Evolutionary conservation across 495 filamentous ascomycete species (phyloP), one percentile per base, ranked within the genome.

Genomic region (Hypoxylon intermedium): DNA sequence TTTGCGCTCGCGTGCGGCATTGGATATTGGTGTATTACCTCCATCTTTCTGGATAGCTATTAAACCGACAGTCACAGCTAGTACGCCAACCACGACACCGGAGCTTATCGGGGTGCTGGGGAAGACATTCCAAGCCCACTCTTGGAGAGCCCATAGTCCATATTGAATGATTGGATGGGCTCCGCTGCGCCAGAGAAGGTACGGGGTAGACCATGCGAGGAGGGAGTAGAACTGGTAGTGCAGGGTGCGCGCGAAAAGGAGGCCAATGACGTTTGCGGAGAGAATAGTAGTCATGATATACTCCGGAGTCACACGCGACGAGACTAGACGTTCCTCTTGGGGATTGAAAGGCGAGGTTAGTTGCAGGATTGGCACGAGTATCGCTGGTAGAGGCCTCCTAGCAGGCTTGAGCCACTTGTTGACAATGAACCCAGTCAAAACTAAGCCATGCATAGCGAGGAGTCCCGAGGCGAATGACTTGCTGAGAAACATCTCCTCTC

Each of bases 221-320:
- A 93, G 97, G 44, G 90, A 83, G 77, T 93, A 98, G 78, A 98
- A 98, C 69, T 98, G 94, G 74, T 97, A 98, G 77, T 98, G 94
- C 49, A 98, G 79, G 18, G 87, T 91, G 48, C 94, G 82, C 11
- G 94, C 94, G 68, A 92, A 97, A 30, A 98, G 83, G 75, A 97
- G 83, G 31, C 94, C 94, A 64, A 96, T 85, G 30, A 83, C 79
- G 57, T 94, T 89, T 33, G 92, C 88, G 2, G 87, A 87, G 43
- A 98, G 82, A 54, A 96, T 82, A 7, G 85, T 82, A 0, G 87
- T 90, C 77, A 93, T 81, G 51, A 94, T 83, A 72, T 90, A 97
- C 26, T 82, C 77, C 18, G 87, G 87, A 3, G 88, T 89, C 41
- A 96, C 77, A 23, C 82, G 69, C 15, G 78, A 71, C 19, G 83